phyloP scores from a whole-genome alignment of 768 basidiomycete species.

The Rhizopogon salebrosus region DNA sequence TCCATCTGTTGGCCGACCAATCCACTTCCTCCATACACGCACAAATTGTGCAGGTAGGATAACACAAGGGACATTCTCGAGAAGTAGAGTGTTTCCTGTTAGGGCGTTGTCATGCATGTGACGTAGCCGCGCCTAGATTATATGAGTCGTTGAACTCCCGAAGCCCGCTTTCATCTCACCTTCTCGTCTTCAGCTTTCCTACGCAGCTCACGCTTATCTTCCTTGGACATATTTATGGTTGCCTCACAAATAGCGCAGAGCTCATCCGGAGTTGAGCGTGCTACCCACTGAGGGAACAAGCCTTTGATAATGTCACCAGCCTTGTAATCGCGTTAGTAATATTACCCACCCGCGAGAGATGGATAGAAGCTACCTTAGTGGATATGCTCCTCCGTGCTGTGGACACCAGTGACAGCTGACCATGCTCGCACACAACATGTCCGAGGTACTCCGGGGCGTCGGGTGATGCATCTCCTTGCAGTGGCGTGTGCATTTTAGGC shows the following conservation, averaged over 20 bases:
- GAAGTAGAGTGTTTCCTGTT: slow-evolving; percentile 37
- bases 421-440: slow-evolving; percentile 74
- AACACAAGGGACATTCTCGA: slow-evolving; percentile 49
- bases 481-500: slow-evolving; percentile 71
- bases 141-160: slow-evolving; percentile 2
- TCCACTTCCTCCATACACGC: slow-evolving; percentile 68
- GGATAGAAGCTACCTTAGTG: slow-evolving; percentile 36
- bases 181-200: slow-evolving; percentile 76
- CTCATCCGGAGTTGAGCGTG: slow-evolving; percentile 44
- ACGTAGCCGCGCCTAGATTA: slow-evolving; percentile 52
- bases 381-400: slow-evolving; percentile 61
- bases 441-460: slow-evolving; percentile 48
- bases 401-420: slow-evolving; percentile 47
- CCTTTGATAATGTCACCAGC: slow-evolving; percentile 49
- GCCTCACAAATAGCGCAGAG: slow-evolving; percentile 63
- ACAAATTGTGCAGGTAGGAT: slow-evolving; percentile 60
- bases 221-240: slow-evolving; percentile 47
- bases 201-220: slow-evolving; percentile 57
- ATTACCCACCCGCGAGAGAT: background rate
- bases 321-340: slow-evolving; percentile 31
- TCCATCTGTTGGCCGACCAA: slow-evolving; percentile 47
- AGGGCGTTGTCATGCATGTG: slow-evolving; percentile 55
- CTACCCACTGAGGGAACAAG: slow-evolving; percentile 63
- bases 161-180: slow-evolving; percentile 32
- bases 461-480: slow-evolving; percentile 61